Base-by-base conservation (phyloP, 352 stramenopile species). In the Globisporangium polare region DNA sequence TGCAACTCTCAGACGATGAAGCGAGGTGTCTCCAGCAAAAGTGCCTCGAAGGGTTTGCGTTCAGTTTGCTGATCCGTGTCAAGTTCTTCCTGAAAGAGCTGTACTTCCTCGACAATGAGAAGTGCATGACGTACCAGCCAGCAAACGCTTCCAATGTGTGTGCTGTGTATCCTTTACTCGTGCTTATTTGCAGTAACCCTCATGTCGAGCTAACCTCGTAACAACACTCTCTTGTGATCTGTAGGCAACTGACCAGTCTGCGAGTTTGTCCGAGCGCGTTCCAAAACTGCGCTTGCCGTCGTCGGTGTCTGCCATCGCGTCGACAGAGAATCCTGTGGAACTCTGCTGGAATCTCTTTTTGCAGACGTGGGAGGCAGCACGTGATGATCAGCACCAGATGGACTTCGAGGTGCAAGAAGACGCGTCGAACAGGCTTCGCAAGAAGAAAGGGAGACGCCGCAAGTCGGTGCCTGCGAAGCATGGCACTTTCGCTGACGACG, bases 81-180 rank as follows among this genome's bases (percentile, higher is more conserved):
- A 95, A 95, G 58, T 85, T 90, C 65, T 68, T 72, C 26, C 68
- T 95, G 20, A 92, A 94, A 58, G 66, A 74, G 1, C 73, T 80
- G 33, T 95, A 92, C 50, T 42, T 60, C 0, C 66, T 95, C 33
- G 75, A 90, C 43, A 83, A 91, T 61, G 86, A 92, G 42, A 89
- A 81, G 53, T 95, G 86, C 60, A 77, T 89, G 52, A 93, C 80
- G 33, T 95, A 90, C 52, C 80, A 88, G 49, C 86, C 85, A n/a
- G 69, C 72, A 9, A 63, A 63, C 24, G 56, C 73, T 15, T 75
- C 69, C 3, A 89, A 83, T 74, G 65, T 78, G 53, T 52, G 75
- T 60, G 29, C 22, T 63, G 53, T 60, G 65, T 63, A 51, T 59
- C 65, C 50, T 24, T 77, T 29, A 52, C 45, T 33, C 8, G 22